Evolutionary conservation across 2,329 filamentous ascomycete species (phyloP), one percentile per base, ranked within the genome.

Genomic region (Didymella pomorum): DNA sequence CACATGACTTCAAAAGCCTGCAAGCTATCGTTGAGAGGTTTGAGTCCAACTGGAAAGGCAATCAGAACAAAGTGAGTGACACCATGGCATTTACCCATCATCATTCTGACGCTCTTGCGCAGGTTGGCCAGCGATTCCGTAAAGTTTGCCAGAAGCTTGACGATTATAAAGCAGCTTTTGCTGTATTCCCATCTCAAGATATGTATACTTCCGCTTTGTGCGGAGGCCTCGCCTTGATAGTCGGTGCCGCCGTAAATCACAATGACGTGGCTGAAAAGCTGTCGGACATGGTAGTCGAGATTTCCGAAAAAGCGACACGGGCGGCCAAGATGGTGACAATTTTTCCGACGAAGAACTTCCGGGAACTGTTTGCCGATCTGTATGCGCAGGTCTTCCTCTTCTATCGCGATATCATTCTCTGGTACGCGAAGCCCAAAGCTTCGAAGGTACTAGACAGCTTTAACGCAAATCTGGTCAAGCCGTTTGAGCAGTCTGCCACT

Each of bases 331-430:
- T 39, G 21, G 23, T 49, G 12, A 28, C 11, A 10, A 2, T n/a
- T n/a, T n/a, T n/a, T n/a, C n/a, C n/a, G 14, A 49, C 31, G 9
- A 26, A 28, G 14, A 12, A 28, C 21, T 28, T 49, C n/a, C 21
- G 39, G 1, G 28, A 37, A 2, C 10, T 52, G 21, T 52, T 26
- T 11, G 14, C 49, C 5, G 28, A 28, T 2, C 10, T 52, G 9
- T 37, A 52, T 20, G 49, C 49, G 6, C 49, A 52, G 2, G 16
- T 52, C 9, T 52, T 52, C 21, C 39, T 35, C 14, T 52, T 52
- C 41, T 52, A 52, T 20, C 41, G 49, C 14, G 49, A 52, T 28
- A 21, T 28, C 1, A 52, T 52, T 8, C 1, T 14, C 0, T 52
- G 49, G 49, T 52, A 52, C n/a, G 9, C 16, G 16, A 21, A 52